phyloP scores from a whole-genome alignment of 2,329 filamentous ascomycete genomes.

The Neophaeococcomyces mojaviensis region DNA sequence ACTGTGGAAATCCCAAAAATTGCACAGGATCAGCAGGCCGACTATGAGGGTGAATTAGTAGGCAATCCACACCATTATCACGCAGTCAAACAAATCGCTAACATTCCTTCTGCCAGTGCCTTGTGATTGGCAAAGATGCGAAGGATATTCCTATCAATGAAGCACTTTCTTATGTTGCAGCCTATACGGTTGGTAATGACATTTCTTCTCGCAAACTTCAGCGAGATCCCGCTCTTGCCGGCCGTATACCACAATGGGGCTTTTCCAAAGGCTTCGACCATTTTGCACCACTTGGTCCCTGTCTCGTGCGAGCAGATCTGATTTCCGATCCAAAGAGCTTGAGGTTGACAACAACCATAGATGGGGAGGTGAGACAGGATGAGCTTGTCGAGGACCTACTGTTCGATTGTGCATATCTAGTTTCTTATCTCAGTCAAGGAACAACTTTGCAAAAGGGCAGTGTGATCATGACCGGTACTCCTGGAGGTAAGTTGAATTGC shows the following conservation, averaged over 20 bases:
- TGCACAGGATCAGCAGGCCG: constrained; percentile 59
- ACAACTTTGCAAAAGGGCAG: constrained; percentile 32
- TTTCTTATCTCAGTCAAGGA: constrained; percentile 31
- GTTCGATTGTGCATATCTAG: constrained; percentile 30
- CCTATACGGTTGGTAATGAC: constrained; percentile 70
- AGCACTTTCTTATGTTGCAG: constrained; percentile 65
- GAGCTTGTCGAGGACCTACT: constrained; percentile 32
- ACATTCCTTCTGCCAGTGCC: too few relatives aligned
- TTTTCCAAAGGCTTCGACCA: constrained; percentile 68
- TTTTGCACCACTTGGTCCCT: constrained; percentile 67
- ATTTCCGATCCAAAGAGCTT: constrained; percentile 25
- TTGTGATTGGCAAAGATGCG: too few relatives aligned
- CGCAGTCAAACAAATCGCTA: too few relatives aligned
- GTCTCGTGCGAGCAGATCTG: constrained; percentile 53
- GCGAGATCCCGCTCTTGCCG: constrained; percentile 55
- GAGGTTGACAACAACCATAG: constrained; percentile 29
- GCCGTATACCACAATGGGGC: constrained; percentile 51
- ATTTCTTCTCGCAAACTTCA: constrained; percentile 69
- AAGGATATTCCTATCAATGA: too few relatives aligned
- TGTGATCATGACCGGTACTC: constrained; percentile 36
- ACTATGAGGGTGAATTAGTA: constrained; percentile 77
- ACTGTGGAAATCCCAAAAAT: constrained; percentile 58
- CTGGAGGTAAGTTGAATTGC: constrained; percentile 28
- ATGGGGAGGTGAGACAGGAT: constrained; percentile 32
- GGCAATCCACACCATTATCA: constrained; percentile 19